Evolutionary conservation across 1,284 basidiomycete genomes (phyloP).

Genomic region (Cutaneotrichosporon cutaneum): DNA sequence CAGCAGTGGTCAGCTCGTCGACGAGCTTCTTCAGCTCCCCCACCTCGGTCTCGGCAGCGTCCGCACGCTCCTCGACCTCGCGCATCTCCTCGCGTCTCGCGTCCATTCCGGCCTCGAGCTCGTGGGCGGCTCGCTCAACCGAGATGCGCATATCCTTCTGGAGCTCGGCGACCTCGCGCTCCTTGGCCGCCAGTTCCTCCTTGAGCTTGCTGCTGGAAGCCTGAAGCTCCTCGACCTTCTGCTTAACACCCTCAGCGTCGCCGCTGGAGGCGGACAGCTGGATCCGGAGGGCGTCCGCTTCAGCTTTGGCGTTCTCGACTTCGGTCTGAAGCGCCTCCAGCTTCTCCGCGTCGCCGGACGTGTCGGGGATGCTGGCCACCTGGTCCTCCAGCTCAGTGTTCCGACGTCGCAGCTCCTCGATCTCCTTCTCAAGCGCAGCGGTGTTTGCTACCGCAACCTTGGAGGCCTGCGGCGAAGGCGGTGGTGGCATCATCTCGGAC

Average conservation of each 20-base stretch:
- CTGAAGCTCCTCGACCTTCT: slow-evolving; percentile 40
- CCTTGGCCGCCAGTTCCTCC: slow-evolving; percentile 34
- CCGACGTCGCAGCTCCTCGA: slow-evolving; percentile 36
- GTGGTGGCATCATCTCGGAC: slow-evolving; percentile 52
- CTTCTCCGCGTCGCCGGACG: slow-evolving; percentile 5
- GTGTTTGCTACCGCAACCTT: slow-evolving; percentile 16
- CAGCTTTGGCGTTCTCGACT: slow-evolving; percentile 30
- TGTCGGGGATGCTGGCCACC: background rate
- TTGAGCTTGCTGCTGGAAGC: slow-evolving; percentile 33
- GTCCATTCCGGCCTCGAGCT: slow-evolving; percentile 53
- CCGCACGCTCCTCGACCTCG: slow-evolving; percentile 40
- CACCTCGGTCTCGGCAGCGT: slow-evolving; percentile 39
- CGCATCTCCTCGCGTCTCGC: slow-evolving; percentile 49
- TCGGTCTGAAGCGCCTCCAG: slow-evolving; percentile 34
- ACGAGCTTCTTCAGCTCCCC: slow-evolving; percentile 43
- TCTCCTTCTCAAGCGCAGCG: slow-evolving; percentile 45
- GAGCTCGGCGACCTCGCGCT: slow-evolving; percentile 40
- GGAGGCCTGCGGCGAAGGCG: slow-evolving; percentile 46
- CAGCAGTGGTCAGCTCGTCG: slow-evolving; percentile 48
- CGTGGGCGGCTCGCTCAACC: slow-evolving; percentile 40
- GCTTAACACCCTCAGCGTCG: slow-evolving; percentile 41
- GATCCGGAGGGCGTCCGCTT: slow-evolving; percentile 35
- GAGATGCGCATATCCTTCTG: slow-evolving; percentile 46
- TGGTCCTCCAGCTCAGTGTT: slow-evolving; percentile 42
- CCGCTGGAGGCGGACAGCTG: slow-evolving; percentile 41